Percentiles rank a stretch among this genome's conserved stretches.
Conservation (phyloP, 2,329 filamentous ascomycete species). For the Botrytis sinoallii region DNA sequence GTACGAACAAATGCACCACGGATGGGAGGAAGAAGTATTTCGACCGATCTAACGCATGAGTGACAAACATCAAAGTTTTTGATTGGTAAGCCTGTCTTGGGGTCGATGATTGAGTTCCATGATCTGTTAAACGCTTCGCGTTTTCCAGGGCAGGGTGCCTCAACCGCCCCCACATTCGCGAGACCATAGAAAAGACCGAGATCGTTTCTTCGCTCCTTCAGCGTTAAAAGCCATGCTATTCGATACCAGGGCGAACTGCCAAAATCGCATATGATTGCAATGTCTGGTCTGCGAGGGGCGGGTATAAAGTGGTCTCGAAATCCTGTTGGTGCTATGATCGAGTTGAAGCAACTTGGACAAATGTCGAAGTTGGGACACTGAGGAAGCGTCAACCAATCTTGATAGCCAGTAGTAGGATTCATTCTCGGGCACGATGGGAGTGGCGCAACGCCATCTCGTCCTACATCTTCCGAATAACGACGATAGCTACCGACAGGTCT, state of each 20-base stretch:
- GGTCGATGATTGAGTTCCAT: slow-evolving; percentile 76
- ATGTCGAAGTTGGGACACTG: slow-evolving; percentile 71
- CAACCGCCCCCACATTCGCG: slow-evolving; percentile 58
- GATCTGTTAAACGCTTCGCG: slow-evolving; percentile 50
- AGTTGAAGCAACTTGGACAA: slow-evolving; percentile 75
- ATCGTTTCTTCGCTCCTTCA: slow-evolving; percentile 65
- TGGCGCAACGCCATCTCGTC: slow-evolving; percentile 43
- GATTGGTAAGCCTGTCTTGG: slow-evolving; percentile 59
- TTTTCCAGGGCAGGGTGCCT: slow-evolving; percentile 56
- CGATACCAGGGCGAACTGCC: slow-evolving; percentile 75
- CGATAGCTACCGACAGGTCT: slow-evolving; percentile 48
- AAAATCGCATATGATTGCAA: slow-evolving; percentile 71
- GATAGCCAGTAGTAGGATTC: slow-evolving; percentile 56
- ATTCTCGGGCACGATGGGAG: slow-evolving; percentile 70
- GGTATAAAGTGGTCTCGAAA: slow-evolving; percentile 66
- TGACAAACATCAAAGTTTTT: slow-evolving; percentile 73
- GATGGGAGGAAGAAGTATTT: slow-evolving; percentile 70
- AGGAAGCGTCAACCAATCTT: slow-evolving; percentile 79
- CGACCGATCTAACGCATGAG: slow-evolving; percentile 68
- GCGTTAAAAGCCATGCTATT: slow-evolving; percentile 76
- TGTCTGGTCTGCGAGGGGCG: slow-evolving; percentile 54
- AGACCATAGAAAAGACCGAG: slow-evolving; percentile 68
- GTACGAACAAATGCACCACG: slow-evolving; percentile 58
- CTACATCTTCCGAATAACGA: slow-evolving; percentile 53
- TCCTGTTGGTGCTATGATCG: slow-evolving; percentile 64